A percentile compares a stretch with the other conserved stretches of the same genome.
These are phyloP conservation scores for Coccomyxa sp. DNA, from an alignment of 139 green algal species.

Conservation along the genomic window DNA sequence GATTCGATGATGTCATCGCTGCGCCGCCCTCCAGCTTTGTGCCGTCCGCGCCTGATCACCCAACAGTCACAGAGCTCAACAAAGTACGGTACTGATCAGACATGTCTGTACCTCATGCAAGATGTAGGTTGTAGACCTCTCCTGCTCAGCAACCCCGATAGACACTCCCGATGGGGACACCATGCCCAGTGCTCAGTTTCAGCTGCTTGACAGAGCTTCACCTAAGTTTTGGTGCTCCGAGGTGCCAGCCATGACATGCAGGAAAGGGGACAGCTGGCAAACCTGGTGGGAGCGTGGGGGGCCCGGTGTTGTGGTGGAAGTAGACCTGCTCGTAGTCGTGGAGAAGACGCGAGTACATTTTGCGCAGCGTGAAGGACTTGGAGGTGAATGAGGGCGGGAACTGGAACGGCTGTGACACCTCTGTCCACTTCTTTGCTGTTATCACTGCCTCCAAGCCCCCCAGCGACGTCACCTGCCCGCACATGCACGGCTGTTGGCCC, in stretches of 20 bases:
- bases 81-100: too few relatives aligned
- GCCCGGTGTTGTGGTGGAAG: constrained; percentile 15
- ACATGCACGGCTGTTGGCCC: not conserved
- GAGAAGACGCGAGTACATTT: constrained; percentile 13
- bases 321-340: constrained; percentile 33
- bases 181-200: too few relatives aligned
- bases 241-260: too few relatives aligned
- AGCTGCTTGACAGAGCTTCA: too few relatives aligned
- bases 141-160: too few relatives aligned
- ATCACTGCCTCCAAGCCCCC: constrained; percentile 18
- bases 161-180: too few relatives aligned
- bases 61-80: too few relatives aligned
- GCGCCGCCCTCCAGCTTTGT: not conserved
- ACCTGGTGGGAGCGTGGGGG: not conserved
- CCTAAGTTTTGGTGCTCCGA: too few relatives aligned
- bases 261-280: too few relatives aligned
- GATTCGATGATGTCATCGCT: not conserved
- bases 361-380: constrained; percentile 17
- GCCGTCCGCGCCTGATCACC: not conserved
- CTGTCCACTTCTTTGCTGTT: constrained; percentile 13
- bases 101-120: too few relatives aligned
- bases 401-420: constrained; percentile 16
- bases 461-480: constrained; percentile 9
- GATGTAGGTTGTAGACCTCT: too few relatives aligned
- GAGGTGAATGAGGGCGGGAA: constrained; percentile 22